These are phyloP conservation scores for Capsicum chinense DNA, from an alignment of 257 asterid species.

Conservation along the genomic window DNA sequence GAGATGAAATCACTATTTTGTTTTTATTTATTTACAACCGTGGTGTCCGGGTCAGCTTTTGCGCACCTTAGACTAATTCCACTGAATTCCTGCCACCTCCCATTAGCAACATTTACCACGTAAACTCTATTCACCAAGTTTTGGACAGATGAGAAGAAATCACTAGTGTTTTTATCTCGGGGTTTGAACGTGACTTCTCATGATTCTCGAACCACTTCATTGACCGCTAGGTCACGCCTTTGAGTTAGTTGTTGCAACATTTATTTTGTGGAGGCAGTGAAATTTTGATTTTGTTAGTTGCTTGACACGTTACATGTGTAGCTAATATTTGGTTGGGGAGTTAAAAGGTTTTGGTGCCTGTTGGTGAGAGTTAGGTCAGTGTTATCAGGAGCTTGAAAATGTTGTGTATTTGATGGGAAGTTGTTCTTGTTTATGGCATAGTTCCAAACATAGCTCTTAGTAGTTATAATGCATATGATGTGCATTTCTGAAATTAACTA, in stretches of 20 bases:
- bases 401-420: neutral
- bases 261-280: neutral
- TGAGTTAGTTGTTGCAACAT: neutral
- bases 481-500: too few species aligned
- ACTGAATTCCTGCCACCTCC: too few species aligned
- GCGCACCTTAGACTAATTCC: too few species aligned
- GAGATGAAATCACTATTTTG: neutral
- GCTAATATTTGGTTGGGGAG: neutral
- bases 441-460: neutral
- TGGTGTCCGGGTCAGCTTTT: too few species aligned
- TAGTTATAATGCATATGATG: too few species aligned
- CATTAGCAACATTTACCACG: too few species aligned
- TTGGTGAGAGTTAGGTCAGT: neutral
- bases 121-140: too few species aligned
- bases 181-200: too few species aligned
- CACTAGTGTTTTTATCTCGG: too few species aligned
- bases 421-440: neutral
- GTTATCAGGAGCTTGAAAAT: neutral
- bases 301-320: neutral
- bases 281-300: neutral
- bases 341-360: neutral
- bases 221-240: too few species aligned
- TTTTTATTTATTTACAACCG: neutral
- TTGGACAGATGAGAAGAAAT: too few species aligned
- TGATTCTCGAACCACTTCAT: too few species aligned